Evolutionary conservation across 495 filamentous ascomycete species (phyloP).

Genomic region (Cenococcum geophilum): DNA sequence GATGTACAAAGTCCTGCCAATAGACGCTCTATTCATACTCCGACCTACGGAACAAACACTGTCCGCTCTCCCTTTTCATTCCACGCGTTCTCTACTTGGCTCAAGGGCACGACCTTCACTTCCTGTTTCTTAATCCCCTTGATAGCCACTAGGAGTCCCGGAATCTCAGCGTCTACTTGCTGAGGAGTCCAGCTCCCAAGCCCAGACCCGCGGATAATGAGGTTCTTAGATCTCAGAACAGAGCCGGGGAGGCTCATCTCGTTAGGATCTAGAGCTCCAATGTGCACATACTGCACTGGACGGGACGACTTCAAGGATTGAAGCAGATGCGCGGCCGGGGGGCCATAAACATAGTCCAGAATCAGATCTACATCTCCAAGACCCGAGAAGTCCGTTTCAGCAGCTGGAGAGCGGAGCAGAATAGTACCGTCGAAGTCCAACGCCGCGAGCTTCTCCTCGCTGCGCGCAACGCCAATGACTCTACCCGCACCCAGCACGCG

Average conservation of each 20-base stretch:
- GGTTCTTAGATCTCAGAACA: slow-evolving; percentile 29
- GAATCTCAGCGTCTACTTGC: slow-evolving; percentile 27
- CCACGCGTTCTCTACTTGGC: slow-evolving; percentile 33
- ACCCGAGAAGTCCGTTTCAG: slow-evolving; percentile 41
- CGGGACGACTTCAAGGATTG: slow-evolving; percentile 13
- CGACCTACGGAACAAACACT: slow-evolving; percentile 2
- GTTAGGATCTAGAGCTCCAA: slow-evolving; percentile 22
- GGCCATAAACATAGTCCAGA: slow-evolving; percentile 33
- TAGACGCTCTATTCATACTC: no score
- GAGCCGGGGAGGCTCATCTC: slow-evolving; percentile 21
- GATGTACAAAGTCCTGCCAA: no score
- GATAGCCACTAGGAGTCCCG: slow-evolving; percentile 23
- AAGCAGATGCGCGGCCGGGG: slow-evolving; percentile 16
- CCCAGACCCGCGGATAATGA: slow-evolving; percentile 30
- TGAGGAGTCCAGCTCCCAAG: slow-evolving; percentile 30
- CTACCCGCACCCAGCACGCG: slow-evolving; percentile 40
- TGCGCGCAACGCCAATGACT: slow-evolving; percentile 42
- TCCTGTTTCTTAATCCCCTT: slow-evolving; percentile 17
- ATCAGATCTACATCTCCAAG: slow-evolving; percentile 33
- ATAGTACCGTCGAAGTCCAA: slow-evolving; percentile 42
- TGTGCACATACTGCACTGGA: slow-evolving; percentile 30
- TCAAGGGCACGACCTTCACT: slow-evolving; percentile 21
- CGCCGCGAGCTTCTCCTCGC: slow-evolving; percentile 33
- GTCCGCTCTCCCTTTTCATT: slow-evolving; percentile 4
- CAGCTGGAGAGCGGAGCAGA: slow-evolving; percentile 34